Evolutionary conservation across 306 rosid species (phyloP).

Genomic region (Crataegus laevigata): DNA sequence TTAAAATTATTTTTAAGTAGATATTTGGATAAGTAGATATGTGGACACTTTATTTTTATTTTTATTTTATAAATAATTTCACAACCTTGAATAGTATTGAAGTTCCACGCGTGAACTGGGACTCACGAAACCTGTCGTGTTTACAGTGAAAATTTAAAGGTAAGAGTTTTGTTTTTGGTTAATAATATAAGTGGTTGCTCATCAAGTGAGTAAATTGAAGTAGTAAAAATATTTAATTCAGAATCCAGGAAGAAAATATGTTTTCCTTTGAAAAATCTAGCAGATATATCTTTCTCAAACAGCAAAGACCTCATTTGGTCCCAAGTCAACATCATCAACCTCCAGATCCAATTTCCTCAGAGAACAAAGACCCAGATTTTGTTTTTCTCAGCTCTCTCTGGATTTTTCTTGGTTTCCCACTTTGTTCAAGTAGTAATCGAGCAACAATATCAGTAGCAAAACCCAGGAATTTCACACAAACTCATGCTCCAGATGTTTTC

Average conservation of each 20-base stretch:
- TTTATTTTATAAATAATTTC: too few species aligned
- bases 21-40: too few species aligned
- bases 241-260: neutral
- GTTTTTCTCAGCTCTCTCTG: neutral
- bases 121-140: neutral
- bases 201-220: neutral
- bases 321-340: conserved; percentile 27
- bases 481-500: conserved; percentile 20
- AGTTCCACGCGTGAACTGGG: neutral
- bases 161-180: neutral
- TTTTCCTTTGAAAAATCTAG: neutral
- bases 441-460: neutral
- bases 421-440: neutral
- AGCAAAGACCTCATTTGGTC: conserved; percentile 16
- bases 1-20: too few species aligned
- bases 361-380: neutral
- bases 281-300: neutral
- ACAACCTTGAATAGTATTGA: neutral
- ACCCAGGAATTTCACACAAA: conserved; percentile 22
- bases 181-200: neutral
- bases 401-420: neutral
- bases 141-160: neutral
- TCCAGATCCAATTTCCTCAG: conserved; percentile 29
- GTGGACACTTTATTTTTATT: too few species aligned
- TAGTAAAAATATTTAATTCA: neutral